phyloP scores from a whole-genome alignment of 768 basidiomycete genomes.

The Termitomyces sp. region DNA sequence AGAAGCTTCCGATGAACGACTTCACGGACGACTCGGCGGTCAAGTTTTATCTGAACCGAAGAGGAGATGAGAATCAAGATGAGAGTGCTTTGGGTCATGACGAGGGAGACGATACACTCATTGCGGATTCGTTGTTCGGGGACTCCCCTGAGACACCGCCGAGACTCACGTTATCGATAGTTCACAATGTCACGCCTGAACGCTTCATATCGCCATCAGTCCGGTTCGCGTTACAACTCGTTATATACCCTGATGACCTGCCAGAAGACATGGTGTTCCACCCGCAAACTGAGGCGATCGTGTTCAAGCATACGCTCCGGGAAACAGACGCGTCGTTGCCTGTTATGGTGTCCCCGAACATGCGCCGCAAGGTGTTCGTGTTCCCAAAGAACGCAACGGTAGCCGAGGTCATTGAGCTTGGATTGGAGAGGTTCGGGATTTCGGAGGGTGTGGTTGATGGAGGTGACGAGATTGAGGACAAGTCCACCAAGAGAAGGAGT shows the following conservation, averaged over 20 bases:
- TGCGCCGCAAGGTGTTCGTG: slow-evolving; percentile 80
- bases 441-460: slow-evolving; percentile 97
- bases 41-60: slow-evolving; percentile 91
- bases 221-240: slow-evolving; percentile 81
- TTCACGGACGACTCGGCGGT: slow-evolving; percentile 96
- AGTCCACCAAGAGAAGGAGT: slow-evolving; percentile 77
- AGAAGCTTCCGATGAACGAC: slow-evolving; percentile 93
- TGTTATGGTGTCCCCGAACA: slow-evolving; percentile 52
- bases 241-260: slow-evolving; percentile 86
- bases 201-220: slow-evolving; percentile 80
- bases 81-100: slow-evolving; percentile 36
- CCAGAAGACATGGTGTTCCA: slow-evolving; percentile 97
- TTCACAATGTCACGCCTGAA: slow-evolving; percentile 54
- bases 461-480: slow-evolving; percentile 97
- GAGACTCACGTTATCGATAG: slow-evolving; percentile 38
- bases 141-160: slow-evolving; percentile 22
- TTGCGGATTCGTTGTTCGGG: slow-evolving; percentile 34
- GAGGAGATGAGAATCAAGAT: slow-evolving; percentile 34
- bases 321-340: slow-evolving; percentile 46
- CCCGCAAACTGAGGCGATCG: slow-evolving; percentile 86
- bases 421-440: slow-evolving; percentile 92
- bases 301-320: slow-evolving; percentile 74
- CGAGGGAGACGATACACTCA: slow-evolving; percentile 38
- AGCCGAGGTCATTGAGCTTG: slow-evolving; percentile 92
- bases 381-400: slow-evolving; percentile 95